Evolutionary conservation across 495 filamentous ascomycete genomes (phyloP).

Genomic region (Penicillium atrosanguineum): DNA sequence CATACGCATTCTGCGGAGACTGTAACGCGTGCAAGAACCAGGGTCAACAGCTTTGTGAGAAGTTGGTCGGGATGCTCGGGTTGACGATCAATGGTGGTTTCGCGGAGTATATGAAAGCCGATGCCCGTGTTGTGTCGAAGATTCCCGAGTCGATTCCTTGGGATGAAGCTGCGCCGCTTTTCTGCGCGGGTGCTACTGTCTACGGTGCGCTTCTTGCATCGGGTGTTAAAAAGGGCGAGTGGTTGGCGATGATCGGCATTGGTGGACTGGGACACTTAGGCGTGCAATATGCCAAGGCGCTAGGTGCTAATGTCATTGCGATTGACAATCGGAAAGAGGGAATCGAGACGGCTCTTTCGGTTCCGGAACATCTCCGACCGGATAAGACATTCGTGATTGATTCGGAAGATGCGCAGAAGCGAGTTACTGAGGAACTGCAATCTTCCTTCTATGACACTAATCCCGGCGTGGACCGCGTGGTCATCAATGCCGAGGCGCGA

Average conservation of each 20-base stretch:
- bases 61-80: conserved; percentile 7
- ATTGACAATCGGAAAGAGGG: conserved; percentile 1
- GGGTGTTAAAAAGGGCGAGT: neutral
- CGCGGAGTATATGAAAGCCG: conserved; percentile 9
- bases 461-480: conserved; percentile 8
- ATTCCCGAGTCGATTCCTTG: conserved; percentile 5
- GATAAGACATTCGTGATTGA: conserved; percentile 10
- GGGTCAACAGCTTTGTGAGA: conserved; percentile 6
- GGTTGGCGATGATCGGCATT: conserved; percentile 1
- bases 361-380: conserved; percentile 3
- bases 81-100: conserved; percentile 13
- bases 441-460: conserved; percentile 12
- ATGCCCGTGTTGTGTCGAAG: conserved; percentile 11
- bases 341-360: neutral
- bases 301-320: conserved; percentile 8
- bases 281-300: conserved; percentile 8
- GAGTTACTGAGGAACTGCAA: conserved; percentile 6
- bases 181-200: conserved; percentile 11
- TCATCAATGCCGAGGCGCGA: conserved; percentile 8
- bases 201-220: conserved; percentile 9
- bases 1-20: conserved; percentile 6
- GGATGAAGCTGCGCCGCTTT: conserved; percentile 9
- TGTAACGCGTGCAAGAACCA: neutral
- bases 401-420: conserved; percentile 3
- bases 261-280: conserved; percentile 14